These are phyloP conservation scores for Cenchrus fungigraminus DNA, from an alignment of 176 grass and related monocot species.

Conservation along the genomic window DNA sequence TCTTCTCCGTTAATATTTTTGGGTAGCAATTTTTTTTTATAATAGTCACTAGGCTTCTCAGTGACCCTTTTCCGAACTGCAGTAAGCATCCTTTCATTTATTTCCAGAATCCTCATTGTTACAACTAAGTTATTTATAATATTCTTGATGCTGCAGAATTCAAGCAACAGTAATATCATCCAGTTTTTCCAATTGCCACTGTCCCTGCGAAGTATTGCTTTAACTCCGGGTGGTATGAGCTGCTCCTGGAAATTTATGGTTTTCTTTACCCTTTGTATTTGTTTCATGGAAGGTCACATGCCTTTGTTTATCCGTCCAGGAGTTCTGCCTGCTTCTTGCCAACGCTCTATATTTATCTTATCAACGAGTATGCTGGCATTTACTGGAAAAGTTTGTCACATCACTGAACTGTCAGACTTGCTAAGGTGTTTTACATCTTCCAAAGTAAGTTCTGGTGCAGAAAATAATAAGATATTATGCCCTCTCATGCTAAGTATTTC, in stretches of 20 bases:
- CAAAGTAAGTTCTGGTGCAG: slow-evolving; percentile 64
- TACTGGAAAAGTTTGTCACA: slow-evolving; percentile 77
- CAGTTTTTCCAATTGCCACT: slow-evolving; percentile 86
- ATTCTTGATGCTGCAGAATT: slow-evolving; percentile 64
- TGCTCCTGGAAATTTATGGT: slow-evolving; percentile 18
- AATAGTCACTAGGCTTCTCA: not conserved
- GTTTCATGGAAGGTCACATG: slow-evolving; percentile 7
- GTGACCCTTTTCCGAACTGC: slow-evolving; percentile 4
- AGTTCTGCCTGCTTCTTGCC: slow-evolving; percentile 67
- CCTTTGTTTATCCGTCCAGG: slow-evolving; percentile 60
- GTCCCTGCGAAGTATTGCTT: slow-evolving; percentile 73
- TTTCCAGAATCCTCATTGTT: slow-evolving; percentile 25
- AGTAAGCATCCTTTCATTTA: slow-evolving; percentile 28
- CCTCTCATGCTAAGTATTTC: not conserved
- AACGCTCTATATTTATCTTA: slow-evolving; percentile 76
- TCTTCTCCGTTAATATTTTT: slow-evolving; percentile 6
- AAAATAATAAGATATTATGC: slow-evolving; percentile 32
- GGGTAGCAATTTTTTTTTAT: slow-evolving; percentile 16
- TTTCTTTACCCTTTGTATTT: slow-evolving; percentile 19
- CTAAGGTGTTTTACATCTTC: slow-evolving; percentile 58
- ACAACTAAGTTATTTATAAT: slow-evolving; percentile 27
- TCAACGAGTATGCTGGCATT: slow-evolving; percentile 81
- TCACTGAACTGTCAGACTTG: slow-evolving; percentile 65
- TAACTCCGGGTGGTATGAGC: slow-evolving; percentile 67
- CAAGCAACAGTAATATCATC: slow-evolving; percentile 57